Evolutionary conservation across 108 stramenopile genomes (phyloP), one percentile per base, ranked within the genome.

Genomic region (Pseudonitzschia pungens): DNA sequence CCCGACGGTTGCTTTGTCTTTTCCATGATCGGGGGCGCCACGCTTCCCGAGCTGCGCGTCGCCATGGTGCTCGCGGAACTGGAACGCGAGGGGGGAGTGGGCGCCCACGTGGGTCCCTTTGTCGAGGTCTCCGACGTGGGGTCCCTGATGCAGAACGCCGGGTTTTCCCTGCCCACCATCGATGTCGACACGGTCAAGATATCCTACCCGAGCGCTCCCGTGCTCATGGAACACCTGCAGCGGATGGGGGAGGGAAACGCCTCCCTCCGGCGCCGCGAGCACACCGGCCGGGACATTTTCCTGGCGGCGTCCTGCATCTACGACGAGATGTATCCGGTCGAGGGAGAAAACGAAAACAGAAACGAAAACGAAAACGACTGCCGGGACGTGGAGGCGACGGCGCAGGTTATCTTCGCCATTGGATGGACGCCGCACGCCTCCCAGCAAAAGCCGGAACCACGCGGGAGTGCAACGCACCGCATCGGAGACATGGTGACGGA

Each of bases 1-100:
- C 98, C 99, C 1, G 97, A 99, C 74, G 99, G 99, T 4, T 96
- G 96, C 60, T 91, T 99, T 71, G 81, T 99, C 59, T 97, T 95
- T 43, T 85, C 96, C 21, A 92, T 99, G 81, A 84, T 97, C 14
- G 99, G 99, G 9, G 98, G 97, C 32, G 78, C 86, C 26, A 99
- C 98, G 9, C 76, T 99, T 5, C 85, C 93, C 4, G 99, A 99
- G 80, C 82, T 99, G 4, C 84, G 97, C 9, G 77, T 90, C 0
- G 83, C 92, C 1, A 67, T 98, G 50, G 86, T 92, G 2, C 68
- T 97, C 31, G 94, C 98, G 14, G 97, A 98, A 77, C 45, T 89
- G 74, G 95, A 97, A 76, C 82, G 94, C 8, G 92, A 94, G 45
- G 96, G 97, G 10, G 99, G 99, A 2, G 89, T 96, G 4, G 87